These are phyloP conservation scores for Ettlia oleoabundans DNA, from an alignment of 139 green algal genomes.

Conservation along the genomic window DNA sequence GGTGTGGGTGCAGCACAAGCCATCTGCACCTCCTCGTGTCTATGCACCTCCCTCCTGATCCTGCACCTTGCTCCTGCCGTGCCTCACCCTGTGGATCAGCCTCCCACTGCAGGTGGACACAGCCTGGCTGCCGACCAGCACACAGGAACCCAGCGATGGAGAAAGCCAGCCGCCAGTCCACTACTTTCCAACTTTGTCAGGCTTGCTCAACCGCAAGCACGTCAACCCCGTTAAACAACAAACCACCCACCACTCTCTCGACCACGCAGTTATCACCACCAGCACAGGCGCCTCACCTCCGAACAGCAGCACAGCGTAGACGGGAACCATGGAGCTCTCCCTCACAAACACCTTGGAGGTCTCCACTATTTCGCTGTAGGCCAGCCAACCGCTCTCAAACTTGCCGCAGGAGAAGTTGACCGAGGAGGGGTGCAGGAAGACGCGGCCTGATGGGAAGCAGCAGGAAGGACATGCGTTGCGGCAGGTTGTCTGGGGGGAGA, in stretches of 20 bases:
- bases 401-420: slow-evolving; percentile 77
- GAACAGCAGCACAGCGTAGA: slow-evolving; percentile 90
- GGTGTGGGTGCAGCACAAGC: not conserved
- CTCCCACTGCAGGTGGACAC: no score
- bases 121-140: no score
- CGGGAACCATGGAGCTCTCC: slow-evolving; percentile 77
- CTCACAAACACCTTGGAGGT: slow-evolving; percentile 75
- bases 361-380: slow-evolving; percentile 89
- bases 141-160: no score
- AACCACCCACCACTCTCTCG: not conserved
- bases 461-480: not conserved
- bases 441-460: slow-evolving; percentile 56
- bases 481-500: not conserved
- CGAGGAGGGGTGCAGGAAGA: slow-evolving; percentile 93
- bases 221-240: not conserved
- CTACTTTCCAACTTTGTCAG: no score
- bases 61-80: no score
- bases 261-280: not conserved
- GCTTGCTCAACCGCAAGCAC: no score
- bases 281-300: slow-evolving; percentile 70
- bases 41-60: not conserved
- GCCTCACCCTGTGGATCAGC: no score
- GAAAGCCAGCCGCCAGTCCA: no score
- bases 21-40: no score
- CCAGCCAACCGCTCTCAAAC: slow-evolving; percentile 79